Evolutionary conservation across 2,329 filamentous ascomycete genomes (phyloP).

Genomic region (Plectosphaerella cucumerina): DNA sequence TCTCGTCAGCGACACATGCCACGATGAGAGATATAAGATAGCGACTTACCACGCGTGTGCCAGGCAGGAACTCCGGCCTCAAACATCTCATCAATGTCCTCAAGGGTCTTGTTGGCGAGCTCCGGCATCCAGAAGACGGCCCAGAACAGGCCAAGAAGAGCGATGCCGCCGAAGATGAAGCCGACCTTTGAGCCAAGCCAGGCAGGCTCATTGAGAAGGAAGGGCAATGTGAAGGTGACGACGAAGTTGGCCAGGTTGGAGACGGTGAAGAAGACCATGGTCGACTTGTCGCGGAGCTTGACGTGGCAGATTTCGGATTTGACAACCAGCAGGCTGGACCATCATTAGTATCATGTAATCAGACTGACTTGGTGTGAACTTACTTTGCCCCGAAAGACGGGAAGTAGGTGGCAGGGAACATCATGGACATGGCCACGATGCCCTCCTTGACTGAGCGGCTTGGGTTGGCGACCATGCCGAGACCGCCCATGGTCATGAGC

Average conservation of each 20-base stretch:
- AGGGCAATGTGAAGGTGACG: conserved; percentile 31
- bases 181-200: conserved; percentile 20
- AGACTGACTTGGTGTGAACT: neutral
- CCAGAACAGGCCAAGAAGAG: conserved; percentile 11
- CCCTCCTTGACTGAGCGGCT: conserved; percentile 13
- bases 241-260: conserved; percentile 18
- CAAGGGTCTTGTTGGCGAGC: conserved; percentile 15
- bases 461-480: conserved; percentile 13
- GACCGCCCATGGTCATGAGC: conserved; percentile 18
- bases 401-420: conserved; percentile 15
- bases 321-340: conserved; percentile 6
- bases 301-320: conserved; percentile 11
- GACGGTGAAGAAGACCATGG: conserved; percentile 10
- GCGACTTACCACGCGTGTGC: neutral
- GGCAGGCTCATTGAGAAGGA: conserved; percentile 28
- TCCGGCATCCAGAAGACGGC: conserved; percentile 14
- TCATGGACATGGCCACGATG: conserved; percentile 17
- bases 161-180: conserved; percentile 13
- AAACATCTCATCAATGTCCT: conserved; percentile 20
- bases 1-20: too few species aligned
- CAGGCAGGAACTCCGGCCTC: conserved; percentile 4
- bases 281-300: conserved; percentile 9
- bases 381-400: conserved; percentile 10
- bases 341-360: neutral
- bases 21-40: too few species aligned